phyloP scores from a whole-genome alignment of 768 basidiomycete species.

The Solioccasus polychromus region DNA sequence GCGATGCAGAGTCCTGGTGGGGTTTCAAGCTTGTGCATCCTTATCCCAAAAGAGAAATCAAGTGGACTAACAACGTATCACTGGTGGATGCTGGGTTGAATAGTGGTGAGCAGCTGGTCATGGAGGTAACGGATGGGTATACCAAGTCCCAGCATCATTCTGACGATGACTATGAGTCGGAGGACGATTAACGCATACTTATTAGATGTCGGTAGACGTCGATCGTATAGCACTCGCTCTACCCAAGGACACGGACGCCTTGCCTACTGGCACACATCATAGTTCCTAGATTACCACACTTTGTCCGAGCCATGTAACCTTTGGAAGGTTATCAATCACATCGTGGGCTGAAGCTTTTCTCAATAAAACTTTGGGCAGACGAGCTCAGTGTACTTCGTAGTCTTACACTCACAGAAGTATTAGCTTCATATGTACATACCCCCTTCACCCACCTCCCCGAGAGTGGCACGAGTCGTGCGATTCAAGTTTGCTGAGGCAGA shows the following conservation, averaged over 20 bases:
- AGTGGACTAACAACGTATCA: conserved; percentile 40
- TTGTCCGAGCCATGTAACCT: too few relatives aligned
- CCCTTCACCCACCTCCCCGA: conserved; percentile 42
- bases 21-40: conserved; percentile 66
- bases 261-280: too few relatives aligned
- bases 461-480: conserved; percentile 9
- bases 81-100: conserved; percentile 48
- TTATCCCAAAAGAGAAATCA: conserved; percentile 67
- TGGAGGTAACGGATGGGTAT: conserved; percentile 41
- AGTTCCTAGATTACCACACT: too few relatives aligned
- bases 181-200: conserved; percentile 40
- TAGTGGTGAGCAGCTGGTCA: conserved; percentile 63
- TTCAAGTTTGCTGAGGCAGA: background rate
- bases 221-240: too few relatives aligned
- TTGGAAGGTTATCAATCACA: too few relatives aligned
- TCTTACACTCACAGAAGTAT: background rate
- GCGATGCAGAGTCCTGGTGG: conserved; percentile 53
- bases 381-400: too few relatives aligned
- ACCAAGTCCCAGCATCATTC: conserved; percentile 29
- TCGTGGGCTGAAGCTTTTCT: too few relatives aligned
- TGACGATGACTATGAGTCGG: conserved; percentile 58
- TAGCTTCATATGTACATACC: conserved; percentile 47
- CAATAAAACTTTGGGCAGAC: too few relatives aligned
- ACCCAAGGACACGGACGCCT: too few relatives aligned
- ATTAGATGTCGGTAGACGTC: too few relatives aligned